phyloP scores from a whole-genome alignment of 352 stramenopile genomes.

The Pythium monospermum region DNA sequence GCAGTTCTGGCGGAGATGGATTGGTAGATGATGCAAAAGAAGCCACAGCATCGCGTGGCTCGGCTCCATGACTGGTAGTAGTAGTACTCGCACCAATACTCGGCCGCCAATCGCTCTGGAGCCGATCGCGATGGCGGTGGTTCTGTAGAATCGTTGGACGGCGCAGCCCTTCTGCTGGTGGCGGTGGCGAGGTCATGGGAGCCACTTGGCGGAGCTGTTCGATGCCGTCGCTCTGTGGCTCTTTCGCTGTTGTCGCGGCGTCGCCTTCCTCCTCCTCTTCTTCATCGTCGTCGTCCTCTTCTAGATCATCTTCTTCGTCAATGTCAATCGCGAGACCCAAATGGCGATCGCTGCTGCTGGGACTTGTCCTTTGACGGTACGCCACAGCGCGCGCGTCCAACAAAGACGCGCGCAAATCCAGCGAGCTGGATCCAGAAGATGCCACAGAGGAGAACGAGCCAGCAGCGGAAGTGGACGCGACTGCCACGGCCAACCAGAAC shows the following conservation, averaged over 20 bases:
- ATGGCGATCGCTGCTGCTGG: neutral
- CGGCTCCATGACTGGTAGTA: neutral
- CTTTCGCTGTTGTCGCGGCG: neutral
- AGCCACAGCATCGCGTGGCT: too few relatives aligned
- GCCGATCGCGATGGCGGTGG: constrained; percentile 18
- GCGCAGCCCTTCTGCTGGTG: constrained; percentile 7
- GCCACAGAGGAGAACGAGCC: constrained; percentile 9
- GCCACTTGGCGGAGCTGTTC: neutral
- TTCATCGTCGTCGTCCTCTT: neutral
- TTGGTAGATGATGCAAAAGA: too few relatives aligned
- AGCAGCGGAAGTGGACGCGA: constrained; percentile 18
- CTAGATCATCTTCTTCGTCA: constrained; percentile 7
- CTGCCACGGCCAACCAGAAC: constrained; percentile 57
- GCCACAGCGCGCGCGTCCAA: neutral
- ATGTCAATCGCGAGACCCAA: constrained; percentile 12
- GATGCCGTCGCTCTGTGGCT: neutral
- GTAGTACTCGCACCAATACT: neutral
- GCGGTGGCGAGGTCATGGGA: constrained; percentile 21
- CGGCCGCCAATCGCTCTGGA: constrained; percentile 5
- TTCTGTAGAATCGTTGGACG: constrained; percentile 18
- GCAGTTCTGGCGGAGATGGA: too few relatives aligned
- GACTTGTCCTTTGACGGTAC: neutral
- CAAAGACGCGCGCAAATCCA: constrained; percentile 2
- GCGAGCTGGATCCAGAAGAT: constrained; percentile 1
- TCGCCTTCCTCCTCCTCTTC: constrained; percentile 1